Evolutionary conservation across 352 stramenopile genomes (phyloP).

Genomic region (Pythium apleroticum): DNA sequence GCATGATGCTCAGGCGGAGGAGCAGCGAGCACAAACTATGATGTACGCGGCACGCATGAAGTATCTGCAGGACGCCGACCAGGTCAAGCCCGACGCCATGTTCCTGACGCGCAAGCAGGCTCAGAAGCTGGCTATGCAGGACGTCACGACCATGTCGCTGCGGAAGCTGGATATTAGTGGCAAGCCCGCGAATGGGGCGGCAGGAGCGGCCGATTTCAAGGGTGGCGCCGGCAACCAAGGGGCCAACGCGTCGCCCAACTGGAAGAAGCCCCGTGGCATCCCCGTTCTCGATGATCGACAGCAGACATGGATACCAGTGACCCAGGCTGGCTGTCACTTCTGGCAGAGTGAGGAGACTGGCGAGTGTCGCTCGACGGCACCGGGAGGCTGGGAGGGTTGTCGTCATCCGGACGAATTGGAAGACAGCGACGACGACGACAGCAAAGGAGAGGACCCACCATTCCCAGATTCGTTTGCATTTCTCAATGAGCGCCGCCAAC

Average conservation of each 20-base stretch:
- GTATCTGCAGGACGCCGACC: conserved; percentile 57
- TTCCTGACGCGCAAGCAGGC: conserved; percentile 81
- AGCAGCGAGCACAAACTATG: conserved; percentile 61
- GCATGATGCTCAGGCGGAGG: conserved; percentile 28
- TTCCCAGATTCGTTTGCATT: conserved; percentile 77
- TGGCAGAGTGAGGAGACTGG: conserved; percentile 72
- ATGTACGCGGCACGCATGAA: conserved; percentile 83
- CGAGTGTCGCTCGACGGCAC: conserved; percentile 44
- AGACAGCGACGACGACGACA: conserved; percentile 6
- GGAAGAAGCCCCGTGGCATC: conserved; percentile 37
- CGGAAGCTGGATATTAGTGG: conserved; percentile 43
- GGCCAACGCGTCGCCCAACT: conserved; percentile 14
- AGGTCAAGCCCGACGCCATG: conserved; percentile 50
- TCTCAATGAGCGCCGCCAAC: conserved; percentile 33
- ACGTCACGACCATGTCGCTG: conserved; percentile 38
- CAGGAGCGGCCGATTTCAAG: conserved; percentile 10
- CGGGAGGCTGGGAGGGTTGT: conserved; percentile 14
- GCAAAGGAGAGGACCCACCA: conserved; percentile 33
- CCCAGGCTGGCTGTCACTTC: conserved; percentile 76
- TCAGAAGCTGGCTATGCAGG: conserved; percentile 60
- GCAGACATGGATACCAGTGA: conserved; percentile 55
- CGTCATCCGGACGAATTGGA: conserved; percentile 14
- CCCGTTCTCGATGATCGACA: conserved; percentile 30
- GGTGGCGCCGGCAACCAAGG: neutral
- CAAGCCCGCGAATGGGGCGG: conserved; percentile 4